Evolutionary conservation across 768 basidiomycete genomes (phyloP).

Genomic region (Lactarius vividus): DNA sequence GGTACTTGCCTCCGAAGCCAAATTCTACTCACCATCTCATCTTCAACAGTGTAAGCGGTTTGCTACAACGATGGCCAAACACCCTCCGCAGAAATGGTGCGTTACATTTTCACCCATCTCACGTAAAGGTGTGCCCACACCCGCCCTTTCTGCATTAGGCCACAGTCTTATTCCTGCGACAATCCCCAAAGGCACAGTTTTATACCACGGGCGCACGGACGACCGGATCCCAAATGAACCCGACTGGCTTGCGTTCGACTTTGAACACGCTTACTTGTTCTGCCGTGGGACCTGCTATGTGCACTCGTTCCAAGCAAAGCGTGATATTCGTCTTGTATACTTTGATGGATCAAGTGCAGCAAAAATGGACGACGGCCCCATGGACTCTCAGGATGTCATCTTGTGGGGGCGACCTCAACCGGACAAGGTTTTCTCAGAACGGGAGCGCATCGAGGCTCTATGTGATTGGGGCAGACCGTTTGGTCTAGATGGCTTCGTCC

Average conservation of each 20-base stretch:
- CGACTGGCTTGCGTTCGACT: conserved; percentile 28
- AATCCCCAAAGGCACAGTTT: conserved; percentile 22
- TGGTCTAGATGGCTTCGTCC: conserved; percentile 37
- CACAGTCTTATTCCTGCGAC: conserved; percentile 23
- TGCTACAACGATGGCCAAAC: conserved; percentile 42
- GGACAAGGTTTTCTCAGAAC: conserved; percentile 29
- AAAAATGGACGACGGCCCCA: conserved; percentile 32
- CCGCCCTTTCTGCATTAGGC: not conserved
- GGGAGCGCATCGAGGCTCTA: conserved; percentile 31
- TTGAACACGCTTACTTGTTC: conserved; percentile 21
- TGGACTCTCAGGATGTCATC: conserved; percentile 41
- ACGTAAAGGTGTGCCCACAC: not conserved
- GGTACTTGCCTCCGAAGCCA: conserved; percentile 29
- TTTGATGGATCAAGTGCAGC: conserved; percentile 25
- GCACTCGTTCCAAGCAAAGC: conserved; percentile 15
- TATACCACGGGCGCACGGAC: conserved; percentile 25
- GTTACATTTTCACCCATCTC: not conserved
- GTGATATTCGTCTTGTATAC: conserved; percentile 22
- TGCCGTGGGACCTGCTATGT: conserved; percentile 3
- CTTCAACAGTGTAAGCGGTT: conserved; percentile 36
- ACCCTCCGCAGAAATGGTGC: conserved; percentile 31
- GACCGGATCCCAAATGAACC: conserved; percentile 6
- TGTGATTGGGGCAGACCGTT: conserved; percentile 37
- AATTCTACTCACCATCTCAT: conserved; percentile 37
- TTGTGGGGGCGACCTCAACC: conserved; percentile 32